Conservation (phyloP, 306 rosid species). For the Mucuna pruriens region DNA sequence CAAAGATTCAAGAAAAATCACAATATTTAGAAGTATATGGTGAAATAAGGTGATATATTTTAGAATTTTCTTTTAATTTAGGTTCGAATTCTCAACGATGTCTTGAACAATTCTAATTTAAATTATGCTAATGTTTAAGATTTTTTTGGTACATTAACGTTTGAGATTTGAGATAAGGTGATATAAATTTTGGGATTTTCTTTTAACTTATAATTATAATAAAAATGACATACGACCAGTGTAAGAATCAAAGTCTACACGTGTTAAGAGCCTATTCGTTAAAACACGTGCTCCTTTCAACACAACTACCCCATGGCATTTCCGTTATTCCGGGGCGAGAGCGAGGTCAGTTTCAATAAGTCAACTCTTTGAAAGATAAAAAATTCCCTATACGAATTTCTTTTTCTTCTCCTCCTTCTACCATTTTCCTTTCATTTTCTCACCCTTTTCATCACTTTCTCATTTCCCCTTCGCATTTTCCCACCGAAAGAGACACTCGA, state of each 20-base stretch:
- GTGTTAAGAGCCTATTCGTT: slow-evolving; percentile 39
- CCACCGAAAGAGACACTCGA: neutral
- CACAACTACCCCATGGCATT: slow-evolving; percentile 49
- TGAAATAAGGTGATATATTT: too few relatives aligned
- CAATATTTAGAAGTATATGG: too few relatives aligned
- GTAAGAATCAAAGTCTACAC: neutral
- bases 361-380: slow-evolving; percentile 44
- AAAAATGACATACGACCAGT: neutral
- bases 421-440: slow-evolving; percentile 25
- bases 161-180: too few relatives aligned
- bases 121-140: too few relatives aligned
- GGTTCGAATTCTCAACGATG: too few relatives aligned
- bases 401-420: neutral
- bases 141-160: too few relatives aligned
- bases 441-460: neutral
- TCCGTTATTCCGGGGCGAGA: slow-evolving; percentile 37
- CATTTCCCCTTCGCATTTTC: slow-evolving; percentile 11
- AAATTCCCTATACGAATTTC: slow-evolving; percentile 11
- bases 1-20: too few relatives aligned
- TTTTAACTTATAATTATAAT: too few relatives aligned
- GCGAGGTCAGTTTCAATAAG: slow-evolving; percentile 41
- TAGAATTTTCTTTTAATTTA: too few relatives aligned
- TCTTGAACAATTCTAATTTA: too few relatives aligned
- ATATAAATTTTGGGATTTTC: too few relatives aligned
- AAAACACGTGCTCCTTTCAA: slow-evolving; percentile 41